These are phyloP conservation scores for Tubosaeta brunneosetosa DNA, from an alignment of 768 basidiomycete genomes.

Conservation along the genomic window DNA sequence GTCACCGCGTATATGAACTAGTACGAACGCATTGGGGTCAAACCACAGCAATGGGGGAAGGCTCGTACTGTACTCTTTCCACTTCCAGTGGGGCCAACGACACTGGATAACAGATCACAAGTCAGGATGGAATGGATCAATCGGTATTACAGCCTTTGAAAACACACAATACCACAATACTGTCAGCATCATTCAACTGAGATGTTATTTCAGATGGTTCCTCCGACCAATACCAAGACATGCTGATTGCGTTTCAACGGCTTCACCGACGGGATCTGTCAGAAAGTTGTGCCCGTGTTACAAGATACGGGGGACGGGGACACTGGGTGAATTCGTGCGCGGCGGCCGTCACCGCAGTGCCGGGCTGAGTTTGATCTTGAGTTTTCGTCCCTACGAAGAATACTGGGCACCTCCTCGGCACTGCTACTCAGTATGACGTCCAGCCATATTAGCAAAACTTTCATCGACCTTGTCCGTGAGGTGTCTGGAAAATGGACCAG, in stretches of 20 bases:
- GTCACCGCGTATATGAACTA: background rate
- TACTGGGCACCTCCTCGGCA: no score
- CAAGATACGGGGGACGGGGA: no score
- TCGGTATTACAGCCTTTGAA: background rate
- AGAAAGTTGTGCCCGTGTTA: no score
- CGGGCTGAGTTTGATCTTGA: no score
- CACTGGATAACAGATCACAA: background rate
- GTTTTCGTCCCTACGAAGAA: no score
- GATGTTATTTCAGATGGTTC: no score
- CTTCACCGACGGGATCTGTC: no score
- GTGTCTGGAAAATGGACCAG: slow-evolving; percentile 29
- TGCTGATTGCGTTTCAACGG: no score
- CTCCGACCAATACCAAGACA: no score
- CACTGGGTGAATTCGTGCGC: no score
- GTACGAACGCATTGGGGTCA: background rate
- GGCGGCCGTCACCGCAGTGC: no score
- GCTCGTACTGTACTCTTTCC: background rate
- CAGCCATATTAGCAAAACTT: slow-evolving; percentile 21
- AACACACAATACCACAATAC: background rate
- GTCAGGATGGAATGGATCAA: background rate
- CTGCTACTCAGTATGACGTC: background rate
- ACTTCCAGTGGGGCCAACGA: background rate
- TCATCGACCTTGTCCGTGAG: slow-evolving; percentile 25
- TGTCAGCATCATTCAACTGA: background rate
- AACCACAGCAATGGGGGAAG: background rate